A percentile compares a stretch with the other conserved stretches of the same genome.
phyloP scores from a whole-genome alignment of 805 yeast species.

The Ogataea parapolymorpha region DNA sequence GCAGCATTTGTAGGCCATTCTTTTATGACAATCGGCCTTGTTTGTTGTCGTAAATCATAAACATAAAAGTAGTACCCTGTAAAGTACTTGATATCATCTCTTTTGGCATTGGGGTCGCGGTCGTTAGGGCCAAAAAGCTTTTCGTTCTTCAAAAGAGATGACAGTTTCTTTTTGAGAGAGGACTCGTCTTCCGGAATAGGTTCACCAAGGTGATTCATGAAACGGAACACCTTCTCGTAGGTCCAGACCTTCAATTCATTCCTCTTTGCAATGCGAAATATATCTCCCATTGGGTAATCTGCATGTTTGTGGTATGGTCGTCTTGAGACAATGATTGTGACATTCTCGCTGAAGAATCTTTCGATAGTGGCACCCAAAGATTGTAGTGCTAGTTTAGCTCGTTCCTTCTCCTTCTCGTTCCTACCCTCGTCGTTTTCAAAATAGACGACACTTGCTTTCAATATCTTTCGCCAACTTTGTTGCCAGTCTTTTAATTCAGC shows the following conservation, averaged over 20 bases:
- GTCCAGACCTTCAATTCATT: constrained; percentile 81
- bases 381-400: constrained; percentile 34
- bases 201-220: constrained; percentile 62
- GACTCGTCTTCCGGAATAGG: constrained; percentile 28
- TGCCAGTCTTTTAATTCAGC: constrained; percentile 55
- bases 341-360: constrained; percentile 56
- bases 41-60: constrained; percentile 73
- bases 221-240: constrained; percentile 78
- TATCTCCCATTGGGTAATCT: constrained; percentile 53
- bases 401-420: constrained; percentile 33
- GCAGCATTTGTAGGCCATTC: constrained; percentile 63
- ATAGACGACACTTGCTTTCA: constrained; percentile 54
- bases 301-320: constrained; percentile 43
- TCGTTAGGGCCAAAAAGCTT: constrained; percentile 83
- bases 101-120: constrained; percentile 77
- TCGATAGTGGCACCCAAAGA: constrained; percentile 56
- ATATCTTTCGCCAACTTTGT: constrained; percentile 53
- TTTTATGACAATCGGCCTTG: constrained; percentile 75
- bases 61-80: constrained; percentile 70
- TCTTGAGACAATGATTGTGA: constrained; percentile 75
- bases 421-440: constrained; percentile 45
- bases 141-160: constrained; percentile 76
- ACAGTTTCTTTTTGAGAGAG: constrained; percentile 33
- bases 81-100: constrained; percentile 84
- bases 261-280: constrained; percentile 58